Conservation (phyloP, 176 grass and related monocot species). For the Paspalum notatum region DNA sequence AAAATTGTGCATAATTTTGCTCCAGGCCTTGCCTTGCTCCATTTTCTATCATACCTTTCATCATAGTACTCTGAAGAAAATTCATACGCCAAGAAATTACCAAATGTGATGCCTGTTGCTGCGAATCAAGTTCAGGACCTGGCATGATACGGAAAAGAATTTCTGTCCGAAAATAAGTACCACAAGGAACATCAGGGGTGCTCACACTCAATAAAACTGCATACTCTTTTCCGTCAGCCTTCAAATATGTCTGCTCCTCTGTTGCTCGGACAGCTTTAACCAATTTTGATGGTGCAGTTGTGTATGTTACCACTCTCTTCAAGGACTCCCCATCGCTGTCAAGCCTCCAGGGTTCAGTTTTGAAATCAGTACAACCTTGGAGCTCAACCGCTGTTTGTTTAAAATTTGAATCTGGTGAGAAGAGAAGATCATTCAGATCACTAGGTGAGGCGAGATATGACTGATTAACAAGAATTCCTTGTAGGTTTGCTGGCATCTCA, state of each 20-base stretch:
- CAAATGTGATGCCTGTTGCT: constrained; percentile 71
- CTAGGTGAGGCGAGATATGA: constrained; percentile 59
- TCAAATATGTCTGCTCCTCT: constrained; percentile 93
- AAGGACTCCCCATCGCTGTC: constrained; percentile 58
- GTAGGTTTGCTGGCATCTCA: constrained; percentile 85
- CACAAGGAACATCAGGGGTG: constrained; percentile 92
- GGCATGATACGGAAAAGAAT: constrained; percentile 80
- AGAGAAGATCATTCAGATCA: constrained; percentile 83
- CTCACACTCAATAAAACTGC: constrained; percentile 78
- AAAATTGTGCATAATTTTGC: constrained; percentile 73
- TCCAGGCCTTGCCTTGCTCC: constrained; percentile 90
- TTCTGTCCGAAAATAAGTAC: constrained; percentile 86
- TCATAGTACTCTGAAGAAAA: constrained; percentile 97
- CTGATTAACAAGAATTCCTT: constrained; percentile 74
- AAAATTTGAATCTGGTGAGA: constrained; percentile 85
- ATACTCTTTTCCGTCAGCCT: constrained; percentile 73
- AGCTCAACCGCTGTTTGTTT: constrained; percentile 54
- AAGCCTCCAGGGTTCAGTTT: constrained; percentile 76
- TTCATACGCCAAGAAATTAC: constrained; percentile 93
- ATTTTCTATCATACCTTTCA: constrained; percentile 95
- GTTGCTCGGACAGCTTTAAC: constrained; percentile 85
- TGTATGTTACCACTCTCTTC: constrained; percentile 73
- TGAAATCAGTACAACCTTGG: constrained; percentile 70
- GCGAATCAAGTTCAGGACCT: constrained; percentile 67
- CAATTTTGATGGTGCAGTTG: constrained; percentile 84